These are phyloP conservation scores for Oehlia diaphana DNA, from an alignment of 192 early-diverging fungal genomes.

Conservation along the genomic window DNA sequence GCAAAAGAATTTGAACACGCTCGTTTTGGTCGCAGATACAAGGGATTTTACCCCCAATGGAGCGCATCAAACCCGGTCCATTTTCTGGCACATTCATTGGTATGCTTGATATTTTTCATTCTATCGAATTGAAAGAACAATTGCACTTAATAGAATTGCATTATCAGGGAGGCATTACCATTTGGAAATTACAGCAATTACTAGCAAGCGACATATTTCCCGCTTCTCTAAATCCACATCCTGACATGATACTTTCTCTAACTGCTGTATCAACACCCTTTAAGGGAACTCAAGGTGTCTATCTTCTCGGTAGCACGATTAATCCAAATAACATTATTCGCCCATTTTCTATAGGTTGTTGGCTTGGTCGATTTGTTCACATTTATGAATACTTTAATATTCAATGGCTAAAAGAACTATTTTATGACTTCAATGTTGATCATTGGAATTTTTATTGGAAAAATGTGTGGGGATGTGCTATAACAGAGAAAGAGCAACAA, in stretches of 20 bases:
- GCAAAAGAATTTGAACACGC: slow-evolving; percentile 8
- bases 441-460: slow-evolving; percentile 19
- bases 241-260: slow-evolving; percentile 22
- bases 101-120: background rate
- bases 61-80: slow-evolving; percentile 16
- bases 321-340: background rate
- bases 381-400: slow-evolving; percentile 23
- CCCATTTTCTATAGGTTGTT: slow-evolving; percentile 12
- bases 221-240: background rate
- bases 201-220: background rate
- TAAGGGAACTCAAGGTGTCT: slow-evolving; percentile 8
- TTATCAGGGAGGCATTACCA: slow-evolving; percentile 14
- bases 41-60: slow-evolving; percentile 23
- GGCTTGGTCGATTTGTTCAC: slow-evolving; percentile 21
- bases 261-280: slow-evolving; percentile 13
- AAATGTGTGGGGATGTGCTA: background rate
- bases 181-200: slow-evolving; percentile 27
- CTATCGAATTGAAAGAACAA: no score
- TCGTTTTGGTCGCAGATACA: slow-evolving; percentile 12
- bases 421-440: slow-evolving; percentile 21
- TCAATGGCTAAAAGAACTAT: slow-evolving; percentile 5
- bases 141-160: no score
- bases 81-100: slow-evolving; percentile 21
- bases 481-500: background rate
- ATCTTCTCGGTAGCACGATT: background rate